Percentiles rank a stretch among this genome's conserved stretches.
Conservation (phyloP, 2,329 filamentous ascomycete species). For the Alternaria arbusti region DNA sequence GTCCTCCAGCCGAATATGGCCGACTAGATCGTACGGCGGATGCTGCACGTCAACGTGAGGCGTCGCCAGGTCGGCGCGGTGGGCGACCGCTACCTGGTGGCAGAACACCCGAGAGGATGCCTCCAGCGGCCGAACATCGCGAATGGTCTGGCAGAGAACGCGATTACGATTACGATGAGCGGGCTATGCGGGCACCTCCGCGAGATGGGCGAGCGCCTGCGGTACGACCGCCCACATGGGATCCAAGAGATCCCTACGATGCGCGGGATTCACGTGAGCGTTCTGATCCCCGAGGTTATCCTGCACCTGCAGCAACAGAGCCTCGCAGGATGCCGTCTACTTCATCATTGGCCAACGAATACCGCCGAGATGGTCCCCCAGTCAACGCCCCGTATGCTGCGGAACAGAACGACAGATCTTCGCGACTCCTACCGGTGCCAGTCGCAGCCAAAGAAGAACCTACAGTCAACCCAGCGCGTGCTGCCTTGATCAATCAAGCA, state of each 20-base stretch:
- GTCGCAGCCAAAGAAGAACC: constrained; percentile 26
- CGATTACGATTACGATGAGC: constrained; percentile 49
- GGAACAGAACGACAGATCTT: constrained; percentile 33
- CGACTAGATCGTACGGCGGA: constrained; percentile 54
- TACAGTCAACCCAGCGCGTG: constrained; percentile 52
- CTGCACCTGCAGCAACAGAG: constrained; percentile 23
- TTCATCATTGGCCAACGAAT: constrained; percentile 30
- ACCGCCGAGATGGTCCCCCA: constrained; percentile 36
- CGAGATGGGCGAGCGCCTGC: constrained; percentile 39
- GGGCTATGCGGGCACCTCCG: constrained; percentile 40
- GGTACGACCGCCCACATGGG: constrained; percentile 33
- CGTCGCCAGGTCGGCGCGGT: constrained; percentile 49
- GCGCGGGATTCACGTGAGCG: constrained; percentile 38
- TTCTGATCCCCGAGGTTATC: constrained; percentile 37
- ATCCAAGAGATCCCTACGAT: constrained; percentile 37
- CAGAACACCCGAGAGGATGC: constrained; percentile 47
- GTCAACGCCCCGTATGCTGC: constrained; percentile 21
- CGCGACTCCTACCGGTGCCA: constrained; percentile 21
- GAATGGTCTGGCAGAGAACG: constrained; percentile 42
- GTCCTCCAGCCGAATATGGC: constrained; percentile 50
- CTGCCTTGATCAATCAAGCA: constrained; percentile 49
- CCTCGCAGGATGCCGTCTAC: constrained; percentile 31
- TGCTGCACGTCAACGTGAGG: constrained; percentile 45
- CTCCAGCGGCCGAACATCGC: constrained; percentile 35
- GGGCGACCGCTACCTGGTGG: constrained; percentile 33